A percentile compares a stretch with the other conserved stretches of the same genome.
These are phyloP conservation scores for Saturnispora halmiae DNA, from an alignment of 805 yeast genomes.

Conservation along the genomic window DNA sequence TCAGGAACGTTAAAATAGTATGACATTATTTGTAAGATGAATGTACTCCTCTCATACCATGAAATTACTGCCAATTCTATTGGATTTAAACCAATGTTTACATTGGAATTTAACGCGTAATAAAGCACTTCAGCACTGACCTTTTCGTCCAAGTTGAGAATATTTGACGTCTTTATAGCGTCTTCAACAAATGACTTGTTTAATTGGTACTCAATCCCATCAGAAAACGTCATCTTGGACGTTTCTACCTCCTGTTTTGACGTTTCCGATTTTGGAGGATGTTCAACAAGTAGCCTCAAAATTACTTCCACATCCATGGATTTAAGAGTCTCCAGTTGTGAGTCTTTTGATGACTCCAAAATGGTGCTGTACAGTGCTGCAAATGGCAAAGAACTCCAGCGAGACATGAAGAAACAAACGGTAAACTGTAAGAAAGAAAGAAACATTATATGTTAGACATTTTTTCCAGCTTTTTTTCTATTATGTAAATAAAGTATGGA, in stretches of 20 bases:
- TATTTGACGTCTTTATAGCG: conserved; percentile 50
- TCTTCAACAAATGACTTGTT: conserved; percentile 57
- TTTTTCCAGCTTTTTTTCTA: not conserved
- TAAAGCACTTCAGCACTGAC: conserved; percentile 62
- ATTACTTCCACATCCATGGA: conserved; percentile 38
- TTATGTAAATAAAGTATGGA: not conserved
- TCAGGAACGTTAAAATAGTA: conserved; percentile 23
- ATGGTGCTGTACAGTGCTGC: conserved; percentile 40
- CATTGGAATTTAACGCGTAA: conserved; percentile 32
- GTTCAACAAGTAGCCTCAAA: conserved; percentile 31
- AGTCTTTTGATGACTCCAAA: conserved; percentile 21
- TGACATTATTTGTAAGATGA: conserved; percentile 57
- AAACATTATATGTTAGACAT: too few species aligned
- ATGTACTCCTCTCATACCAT: conserved; percentile 61
- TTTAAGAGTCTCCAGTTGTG: conserved; percentile 12
- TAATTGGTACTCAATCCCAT: conserved; percentile 50
- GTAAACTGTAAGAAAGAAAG: too few species aligned
- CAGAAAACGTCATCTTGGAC: conserved; percentile 40
- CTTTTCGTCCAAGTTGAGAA: conserved; percentile 68
- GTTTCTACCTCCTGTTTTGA: conserved; percentile 41
- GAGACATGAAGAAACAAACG: conserved; percentile 1
- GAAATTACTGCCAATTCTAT: conserved; percentile 58
- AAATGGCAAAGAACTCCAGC: conserved; percentile 19
- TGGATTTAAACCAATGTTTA: conserved; percentile 35
- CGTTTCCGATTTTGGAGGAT: conserved; percentile 36